Base-by-base conservation (phyloP, 1,284 basidiomycete genomes). In the Exsudoporus floridanus region DNA sequence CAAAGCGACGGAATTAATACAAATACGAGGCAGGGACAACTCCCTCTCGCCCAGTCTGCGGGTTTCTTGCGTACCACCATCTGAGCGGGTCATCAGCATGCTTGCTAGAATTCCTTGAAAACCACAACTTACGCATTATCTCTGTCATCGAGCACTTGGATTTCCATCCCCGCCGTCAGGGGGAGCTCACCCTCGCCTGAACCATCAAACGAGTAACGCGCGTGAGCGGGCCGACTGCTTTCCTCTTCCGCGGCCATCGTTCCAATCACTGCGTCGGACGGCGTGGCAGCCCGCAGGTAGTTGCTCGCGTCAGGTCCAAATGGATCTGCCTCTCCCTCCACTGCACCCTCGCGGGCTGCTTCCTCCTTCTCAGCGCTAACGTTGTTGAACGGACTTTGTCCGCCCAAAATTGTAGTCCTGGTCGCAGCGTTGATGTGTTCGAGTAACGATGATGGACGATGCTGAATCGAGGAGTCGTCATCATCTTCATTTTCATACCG, bases 11-110 rank as follows among this genome's bases (percentile, higher is more conserved):
- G 46, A 58, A 57, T 78, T 77, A 90, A 73, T 88, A 90, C 73
- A 90, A 77, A 77, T 94, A 95, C 54, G 92, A 86, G 46, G 91
- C 89, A 7, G 92, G 92, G 47, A 95, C 89, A 23, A 94, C 89
- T 28, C 92, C 92, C 73, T 94, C 91, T 47, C 77, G 79, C 16
- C 91, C 89, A 46, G 86, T 86, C 49, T 80, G 80, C 21, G 83
- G 74, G 67, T 94, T 90, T 41, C 90, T 81, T 50, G 88, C 90
- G 65, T 90, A 94, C 92, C 92, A 95, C 92, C 93, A 95, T 49
- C 92, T 93, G 57, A 52, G 39, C 4, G 1, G 1, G 7, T 37
- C 35, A 21, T 66, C 23, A 64, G 16, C 28, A 40, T 18, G 13
- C 36, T 12, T 31, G 3, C 5, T 5, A 23, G 3, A 27, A 16